Conservation (phyloP, 73 alveolate genomes). For the Symbiodinium pilosum region DNA sequence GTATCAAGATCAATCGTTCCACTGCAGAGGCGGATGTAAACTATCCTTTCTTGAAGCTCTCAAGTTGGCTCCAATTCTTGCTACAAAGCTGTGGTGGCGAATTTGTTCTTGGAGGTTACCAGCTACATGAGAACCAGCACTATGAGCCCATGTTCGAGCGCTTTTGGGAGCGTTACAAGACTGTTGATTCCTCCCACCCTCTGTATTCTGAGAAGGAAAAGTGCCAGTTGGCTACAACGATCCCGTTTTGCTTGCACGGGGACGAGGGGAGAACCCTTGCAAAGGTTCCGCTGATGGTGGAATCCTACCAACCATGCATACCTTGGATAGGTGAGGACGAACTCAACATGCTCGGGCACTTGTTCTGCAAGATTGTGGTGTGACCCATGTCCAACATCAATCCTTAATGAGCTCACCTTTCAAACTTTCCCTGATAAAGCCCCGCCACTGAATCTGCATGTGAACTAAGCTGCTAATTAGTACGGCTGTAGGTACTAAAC, state of each 20-base stretch:
- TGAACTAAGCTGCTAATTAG: background rate
- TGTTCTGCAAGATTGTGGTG: no score
- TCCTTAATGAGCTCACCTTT: no score
- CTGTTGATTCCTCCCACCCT: background rate
- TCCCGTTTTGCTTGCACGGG: constrained; percentile 13
- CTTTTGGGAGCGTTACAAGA: background rate
- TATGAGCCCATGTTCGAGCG: background rate
- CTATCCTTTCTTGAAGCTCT: background rate
- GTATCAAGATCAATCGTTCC: no score
- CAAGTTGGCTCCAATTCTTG: background rate
- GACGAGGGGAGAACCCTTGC: constrained; percentile 72
- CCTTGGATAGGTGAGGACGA: constrained; percentile 8
- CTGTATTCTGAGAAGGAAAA: background rate
- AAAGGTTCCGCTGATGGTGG: background rate
- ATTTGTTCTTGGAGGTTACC: background rate
- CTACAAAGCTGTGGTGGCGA: background rate
- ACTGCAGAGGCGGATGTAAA: no score
- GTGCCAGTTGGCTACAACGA: background rate
- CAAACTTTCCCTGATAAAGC: no score
- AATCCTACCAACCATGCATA: background rate
- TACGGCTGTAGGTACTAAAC: background rate
- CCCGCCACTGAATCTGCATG: background rate
- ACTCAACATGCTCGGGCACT: background rate
- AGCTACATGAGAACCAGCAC: background rate
- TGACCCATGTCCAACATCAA: background rate